These are phyloP conservation scores for Colletotrichum truncatum DNA, from an alignment of 2,329 filamentous ascomycete genomes.

Conservation along the genomic window DNA sequence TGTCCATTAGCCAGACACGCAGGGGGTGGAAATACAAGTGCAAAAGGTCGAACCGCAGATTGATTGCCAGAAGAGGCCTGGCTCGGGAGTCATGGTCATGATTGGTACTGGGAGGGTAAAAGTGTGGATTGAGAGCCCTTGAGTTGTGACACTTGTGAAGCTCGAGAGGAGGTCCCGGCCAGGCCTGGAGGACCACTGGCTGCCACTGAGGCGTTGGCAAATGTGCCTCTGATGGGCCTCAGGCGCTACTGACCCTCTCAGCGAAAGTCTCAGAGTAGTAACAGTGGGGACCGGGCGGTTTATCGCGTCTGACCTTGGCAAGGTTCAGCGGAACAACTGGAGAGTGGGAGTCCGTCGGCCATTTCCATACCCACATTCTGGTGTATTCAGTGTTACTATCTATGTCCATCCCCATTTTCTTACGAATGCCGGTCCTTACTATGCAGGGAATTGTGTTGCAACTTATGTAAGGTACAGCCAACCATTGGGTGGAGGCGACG, in stretches of 20 bases:
- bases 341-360: conserved; percentile 17
- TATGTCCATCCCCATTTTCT: background rate
- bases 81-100: conserved; percentile 13
- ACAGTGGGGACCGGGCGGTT: conserved; percentile 2
- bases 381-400: background rate
- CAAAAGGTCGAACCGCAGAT: conserved; percentile 27
- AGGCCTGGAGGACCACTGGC: background rate
- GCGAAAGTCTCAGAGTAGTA: background rate
- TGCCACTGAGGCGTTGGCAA: background rate
- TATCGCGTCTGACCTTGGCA: conserved; percentile 21
- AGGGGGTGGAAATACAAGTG: conserved; percentile 1
- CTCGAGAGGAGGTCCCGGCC: conserved; percentile 12
- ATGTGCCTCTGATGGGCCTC: background rate
- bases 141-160: conserved; percentile 18
- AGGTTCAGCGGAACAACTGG: conserved; percentile 19
- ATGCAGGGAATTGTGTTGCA: conserved; percentile 10
- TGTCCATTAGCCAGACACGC: background rate
- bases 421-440: conserved; percentile 10
- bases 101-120: conserved; percentile 19
- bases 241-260: background rate
- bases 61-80: conserved; percentile 28
- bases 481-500: background rate
- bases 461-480: conserved; percentile 23
- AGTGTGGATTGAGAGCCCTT: conserved; percentile 17
- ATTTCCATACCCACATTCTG: background rate